Conservation (phyloP, 352 stramenopile species). For the Globisporangium paddicum region DNA sequence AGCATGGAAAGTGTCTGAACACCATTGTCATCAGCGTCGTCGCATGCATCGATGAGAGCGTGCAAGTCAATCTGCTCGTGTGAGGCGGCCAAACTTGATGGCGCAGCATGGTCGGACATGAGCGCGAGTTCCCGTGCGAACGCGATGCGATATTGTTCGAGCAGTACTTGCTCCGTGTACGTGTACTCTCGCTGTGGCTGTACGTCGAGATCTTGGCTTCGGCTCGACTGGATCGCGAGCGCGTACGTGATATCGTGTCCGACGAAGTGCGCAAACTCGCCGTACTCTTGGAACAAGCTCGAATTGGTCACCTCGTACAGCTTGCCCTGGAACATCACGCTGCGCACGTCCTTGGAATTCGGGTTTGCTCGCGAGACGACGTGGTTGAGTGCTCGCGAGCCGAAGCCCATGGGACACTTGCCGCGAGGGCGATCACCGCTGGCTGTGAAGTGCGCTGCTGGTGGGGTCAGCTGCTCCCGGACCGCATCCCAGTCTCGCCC, state of each 20-base stretch:
- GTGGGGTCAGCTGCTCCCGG: slow-evolving; percentile 30
- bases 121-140: slow-evolving; percentile 38
- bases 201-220: slow-evolving; percentile 34
- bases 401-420: slow-evolving; percentile 64
- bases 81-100: background rate
- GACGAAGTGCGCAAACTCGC: slow-evolving; percentile 47
- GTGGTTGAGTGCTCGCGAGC: slow-evolving; percentile 24
- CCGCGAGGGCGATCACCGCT: slow-evolving; percentile 17
- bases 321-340: slow-evolving; percentile 47
- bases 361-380: slow-evolving; percentile 15
- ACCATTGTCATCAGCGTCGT: slow-evolving; percentile 5
- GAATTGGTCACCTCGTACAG: slow-evolving; percentile 52
- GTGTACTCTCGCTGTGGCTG: slow-evolving; percentile 29
- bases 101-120: slow-evolving; percentile 3
- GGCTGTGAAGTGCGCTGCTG: background rate
- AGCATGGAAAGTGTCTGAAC: slow-evolving; percentile 2
- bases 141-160: slow-evolving; percentile 46
- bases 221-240: slow-evolving; percentile 39
- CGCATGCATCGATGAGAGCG: slow-evolving; percentile 29
- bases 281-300: slow-evolving; percentile 37
- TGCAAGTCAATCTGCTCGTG: slow-evolving; percentile 28
- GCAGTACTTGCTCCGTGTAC: slow-evolving; percentile 50
- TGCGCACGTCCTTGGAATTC: slow-evolving; percentile 23
- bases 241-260: slow-evolving; percentile 57
- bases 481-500: slow-evolving; percentile 37